A percentile compares a stretch with the other conserved stretches of the same genome.
Conservation (phyloP, 345 rosid genomes). For the Pistacia integerrima region DNA sequence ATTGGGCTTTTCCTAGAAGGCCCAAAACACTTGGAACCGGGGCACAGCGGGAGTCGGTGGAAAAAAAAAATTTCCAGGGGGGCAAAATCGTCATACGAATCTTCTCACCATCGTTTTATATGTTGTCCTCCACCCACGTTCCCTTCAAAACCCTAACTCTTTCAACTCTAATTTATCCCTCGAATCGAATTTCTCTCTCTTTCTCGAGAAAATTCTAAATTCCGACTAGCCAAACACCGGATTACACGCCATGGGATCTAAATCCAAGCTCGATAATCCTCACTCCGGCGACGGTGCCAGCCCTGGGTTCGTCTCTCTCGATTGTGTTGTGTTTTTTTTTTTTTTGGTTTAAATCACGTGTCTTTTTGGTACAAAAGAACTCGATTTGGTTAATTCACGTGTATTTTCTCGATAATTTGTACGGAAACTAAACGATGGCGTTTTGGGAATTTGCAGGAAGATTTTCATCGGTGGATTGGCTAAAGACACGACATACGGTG, state of each 20-base stretch:
- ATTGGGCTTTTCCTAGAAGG: no score
- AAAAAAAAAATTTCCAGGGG: background rate
- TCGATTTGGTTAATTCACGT: no score
- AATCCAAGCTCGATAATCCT: slow-evolving; percentile 47
- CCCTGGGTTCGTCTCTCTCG: slow-evolving; percentile 59
- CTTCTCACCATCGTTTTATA: background rate
- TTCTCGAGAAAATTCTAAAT: background rate
- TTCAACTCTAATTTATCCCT: background rate
- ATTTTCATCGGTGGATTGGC: slow-evolving; percentile 89
- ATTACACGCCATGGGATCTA: slow-evolving; percentile 54
- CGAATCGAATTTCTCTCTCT: no score
- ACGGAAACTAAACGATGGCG: background rate
- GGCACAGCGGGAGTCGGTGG: background rate
- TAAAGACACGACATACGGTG: slow-evolving; percentile 69
- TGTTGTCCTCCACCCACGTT: background rate
- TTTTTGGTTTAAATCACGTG: background rate
- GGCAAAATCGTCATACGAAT: background rate
- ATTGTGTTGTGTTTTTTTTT: no score
- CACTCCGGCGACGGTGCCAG: slow-evolving; percentile 74
- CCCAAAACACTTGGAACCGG: no score
- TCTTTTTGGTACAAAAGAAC: background rate
- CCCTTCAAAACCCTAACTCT: slow-evolving; percentile 13
- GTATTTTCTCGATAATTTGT: background rate
- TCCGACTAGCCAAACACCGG: no score
- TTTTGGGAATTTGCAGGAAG: slow-evolving; percentile 48